phyloP scores from a whole-genome alignment of 306 rosid species.

The Acacia crassicarpa region DNA sequence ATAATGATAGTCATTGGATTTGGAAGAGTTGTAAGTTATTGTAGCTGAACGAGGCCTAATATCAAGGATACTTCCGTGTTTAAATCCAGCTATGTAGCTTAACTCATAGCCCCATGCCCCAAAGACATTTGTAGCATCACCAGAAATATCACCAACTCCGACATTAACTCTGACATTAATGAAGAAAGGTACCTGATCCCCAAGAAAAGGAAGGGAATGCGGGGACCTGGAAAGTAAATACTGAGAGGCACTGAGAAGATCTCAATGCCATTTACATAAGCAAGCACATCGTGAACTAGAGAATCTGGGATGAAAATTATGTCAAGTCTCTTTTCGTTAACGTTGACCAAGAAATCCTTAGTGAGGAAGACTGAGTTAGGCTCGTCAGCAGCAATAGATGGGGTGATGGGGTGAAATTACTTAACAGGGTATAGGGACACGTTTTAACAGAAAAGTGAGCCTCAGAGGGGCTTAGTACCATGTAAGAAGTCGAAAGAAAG shows the following conservation, averaged over 20 bases:
- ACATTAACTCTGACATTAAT: slow-evolving; percentile 16
- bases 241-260: slow-evolving; percentile 57
- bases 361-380: slow-evolving; percentile 18
- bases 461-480: not conserved
- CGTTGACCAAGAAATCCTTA: slow-evolving; percentile 41
- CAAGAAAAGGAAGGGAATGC: slow-evolving; percentile 33
- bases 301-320: slow-evolving; percentile 47
- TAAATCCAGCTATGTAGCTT: slow-evolving; percentile 18
- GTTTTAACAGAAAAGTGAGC: slow-evolving; percentile 58
- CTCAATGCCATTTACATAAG: slow-evolving; percentile 72
- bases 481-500: slow-evolving; percentile 37
- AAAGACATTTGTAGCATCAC: slow-evolving; percentile 19
- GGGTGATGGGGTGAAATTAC: slow-evolving; percentile 52
- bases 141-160: fast-evolving
- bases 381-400: slow-evolving; percentile 37
- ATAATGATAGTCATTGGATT: slow-evolving; percentile 20
- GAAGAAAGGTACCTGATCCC: slow-evolving; percentile 9
- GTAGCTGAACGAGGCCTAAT: fast-evolving
- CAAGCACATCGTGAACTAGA: slow-evolving; percentile 38
- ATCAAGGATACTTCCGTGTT: slow-evolving; percentile 25
- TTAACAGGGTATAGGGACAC: slow-evolving; percentile 46
- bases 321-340: slow-evolving; percentile 34
- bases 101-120: slow-evolving; percentile 29
- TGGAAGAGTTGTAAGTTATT: not conserved
- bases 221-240: slow-evolving; percentile 39